Evolutionary conservation across 2,329 filamentous ascomycete genomes (phyloP), one percentile per base, ranked within the genome.

Genomic region (Triangularia setosa): DNA sequence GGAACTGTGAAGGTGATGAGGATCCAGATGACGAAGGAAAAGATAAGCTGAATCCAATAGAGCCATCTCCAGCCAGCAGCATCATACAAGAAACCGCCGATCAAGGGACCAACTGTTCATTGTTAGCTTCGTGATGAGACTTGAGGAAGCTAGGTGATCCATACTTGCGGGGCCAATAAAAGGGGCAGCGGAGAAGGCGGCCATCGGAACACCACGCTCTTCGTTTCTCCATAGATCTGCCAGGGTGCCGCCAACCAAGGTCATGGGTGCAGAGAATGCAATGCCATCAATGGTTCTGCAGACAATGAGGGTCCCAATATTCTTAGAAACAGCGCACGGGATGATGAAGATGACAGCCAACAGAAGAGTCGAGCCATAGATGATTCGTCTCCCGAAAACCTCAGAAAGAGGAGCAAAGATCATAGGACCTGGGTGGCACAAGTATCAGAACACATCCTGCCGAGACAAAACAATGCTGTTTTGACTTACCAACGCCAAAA

Each of bases 1-100:
- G 92, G 91, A 0, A 96, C 89, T n/a, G 91, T 95, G 77, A 96
- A 93, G 28, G 88, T 89, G 75, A 95, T 93, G 65, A 94, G 74
- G 18, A 90, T 65, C 86, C 90, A 95, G 70, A 89, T 84, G 58
- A 88, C 73, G 14, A 82, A 87, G 25, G 90, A 81, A 12, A 95
- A 74, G 72, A 96, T 96, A 11, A 95, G 80, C 73, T 94, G 91
- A 70, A 96, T 85, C 89, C 90, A 94, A 79, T 95, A 95, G 0
- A 95, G 80, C 90, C 91, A 95, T 69, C 91, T 80, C 92, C 92
- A 95, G 40, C 89, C 89, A 0, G 81, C 77, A 0, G 84, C 84
- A 69, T 93, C 89, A 7, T 84, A 83, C 1, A 95, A 80, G 73
- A 87, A 96, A 11, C 91, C 92, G 69, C 92, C 93, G 6, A 89